Percentiles rank a stretch among this genome's conserved stretches.
phyloP scores from a whole-genome alignment of 768 basidiomycete genomes.

The Leccinum subtestaceum region DNA sequence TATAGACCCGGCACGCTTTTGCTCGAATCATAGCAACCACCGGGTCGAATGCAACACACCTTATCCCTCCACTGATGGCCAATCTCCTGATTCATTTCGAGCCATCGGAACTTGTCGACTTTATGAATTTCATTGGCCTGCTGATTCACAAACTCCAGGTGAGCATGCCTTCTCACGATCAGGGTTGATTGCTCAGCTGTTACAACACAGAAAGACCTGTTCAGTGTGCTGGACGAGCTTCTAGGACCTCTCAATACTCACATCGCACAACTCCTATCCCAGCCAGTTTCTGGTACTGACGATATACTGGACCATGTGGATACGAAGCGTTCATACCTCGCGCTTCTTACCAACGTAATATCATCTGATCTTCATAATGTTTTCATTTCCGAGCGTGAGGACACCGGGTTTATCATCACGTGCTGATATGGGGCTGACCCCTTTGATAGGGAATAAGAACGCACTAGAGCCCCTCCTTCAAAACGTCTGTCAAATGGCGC shows the following conservation, averaged over 20 bases:
- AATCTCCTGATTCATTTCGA: conserved; percentile 92
- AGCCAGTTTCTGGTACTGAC: conserved; percentile 83
- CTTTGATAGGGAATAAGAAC: conserved; percentile 54
- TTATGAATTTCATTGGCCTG: conserved; percentile 91
- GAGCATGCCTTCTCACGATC: conserved; percentile 6
- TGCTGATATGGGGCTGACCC: not conserved
- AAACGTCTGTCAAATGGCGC: conserved; percentile 67
- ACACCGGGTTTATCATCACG: conserved; percentile 23
- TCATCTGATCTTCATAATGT: conserved; percentile 76
- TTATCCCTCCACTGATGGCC: conserved; percentile 85
- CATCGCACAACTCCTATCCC: conserved; percentile 74
- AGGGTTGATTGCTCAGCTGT: not conserved
- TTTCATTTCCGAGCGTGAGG: conserved; percentile 81
- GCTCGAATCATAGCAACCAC: conserved; percentile 88
- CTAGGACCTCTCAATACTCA: conserved; percentile 84
- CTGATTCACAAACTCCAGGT: conserved; percentile 92
- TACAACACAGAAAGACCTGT: conserved; percentile 67
- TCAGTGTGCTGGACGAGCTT: conserved; percentile 85
- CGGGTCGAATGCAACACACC: conserved; percentile 80
- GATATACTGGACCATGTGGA: conserved; percentile 74
- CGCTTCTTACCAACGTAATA: conserved; percentile 78
- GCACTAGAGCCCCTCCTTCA: conserved; percentile 73
- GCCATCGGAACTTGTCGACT: conserved; percentile 88
- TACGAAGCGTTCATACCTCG: conserved; percentile 87
- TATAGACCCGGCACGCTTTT: conserved; percentile 88